Evolutionary conservation across 495 filamentous ascomycete genomes (phyloP).

Genomic region (Aspergillus cavernicola): DNA sequence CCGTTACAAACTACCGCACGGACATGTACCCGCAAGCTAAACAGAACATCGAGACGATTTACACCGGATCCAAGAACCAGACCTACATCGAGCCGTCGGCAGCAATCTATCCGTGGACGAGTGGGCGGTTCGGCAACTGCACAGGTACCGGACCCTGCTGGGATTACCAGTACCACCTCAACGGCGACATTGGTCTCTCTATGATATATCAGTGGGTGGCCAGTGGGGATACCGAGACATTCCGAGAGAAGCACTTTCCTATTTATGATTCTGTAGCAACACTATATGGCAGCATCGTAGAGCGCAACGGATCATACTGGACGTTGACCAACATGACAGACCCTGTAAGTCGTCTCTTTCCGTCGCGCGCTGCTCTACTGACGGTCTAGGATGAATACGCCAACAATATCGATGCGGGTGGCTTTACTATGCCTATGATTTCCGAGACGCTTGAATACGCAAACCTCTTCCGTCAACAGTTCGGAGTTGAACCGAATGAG

Average conservation of each 20-base stretch:
- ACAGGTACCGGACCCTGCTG: conserved; percentile 64
- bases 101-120: conserved; percentile 61
- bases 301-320: conserved; percentile 51
- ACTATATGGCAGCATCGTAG: conserved; percentile 53
- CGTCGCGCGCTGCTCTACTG: background rate
- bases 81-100: conserved; percentile 49
- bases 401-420: conserved; percentile 66
- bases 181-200: conserved; percentile 68
- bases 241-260: conserved; percentile 51
- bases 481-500: conserved; percentile 48
- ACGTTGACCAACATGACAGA: conserved; percentile 70
- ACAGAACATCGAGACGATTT: conserved; percentile 45
- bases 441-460: conserved; percentile 53
- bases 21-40: conserved; percentile 50
- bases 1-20: conserved; percentile 57
- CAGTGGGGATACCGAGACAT: conserved; percentile 54
- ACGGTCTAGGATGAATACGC: conserved; percentile 61
- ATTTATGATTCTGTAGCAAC: conserved; percentile 57
- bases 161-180: conserved; percentile 58
- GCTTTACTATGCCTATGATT: conserved; percentile 68
- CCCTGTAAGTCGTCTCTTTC: conserved; percentile 42
- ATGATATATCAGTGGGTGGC: conserved; percentile 58
- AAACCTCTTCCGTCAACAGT: conserved; percentile 53
- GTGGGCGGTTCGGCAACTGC: conserved; percentile 62
- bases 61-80: conserved; percentile 47